A percentile compares a stretch with the other conserved stretches of the same genome.
phyloP scores from a whole-genome alignment of 352 stramenopile genomes.

The Phytophthora gonapodyides region DNA sequence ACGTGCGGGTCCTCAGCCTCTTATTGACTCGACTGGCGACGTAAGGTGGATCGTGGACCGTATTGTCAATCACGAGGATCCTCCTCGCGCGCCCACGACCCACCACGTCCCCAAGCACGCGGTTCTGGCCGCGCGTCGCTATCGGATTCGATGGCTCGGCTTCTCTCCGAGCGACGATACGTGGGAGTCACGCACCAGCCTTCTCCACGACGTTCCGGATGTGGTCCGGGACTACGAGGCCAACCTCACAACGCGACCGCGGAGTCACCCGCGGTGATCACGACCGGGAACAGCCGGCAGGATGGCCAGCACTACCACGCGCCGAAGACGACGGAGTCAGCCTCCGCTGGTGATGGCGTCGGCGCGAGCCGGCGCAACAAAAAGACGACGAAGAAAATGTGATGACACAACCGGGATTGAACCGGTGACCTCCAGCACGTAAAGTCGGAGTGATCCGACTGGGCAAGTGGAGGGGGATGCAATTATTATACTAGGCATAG shows the following conservation, averaged over 20 bases:
- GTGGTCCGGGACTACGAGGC: slow-evolving; percentile 2
- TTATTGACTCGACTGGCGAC: slow-evolving; percentile 12
- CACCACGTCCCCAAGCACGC: not conserved
- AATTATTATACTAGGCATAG: too few species aligned
- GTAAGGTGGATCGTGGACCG: slow-evolving; percentile 16
- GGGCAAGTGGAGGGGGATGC: too few species aligned
- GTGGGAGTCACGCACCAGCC: slow-evolving; percentile 2
- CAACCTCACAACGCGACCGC: not conserved
- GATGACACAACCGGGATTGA: too few species aligned
- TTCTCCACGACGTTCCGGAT: slow-evolving; percentile 14
- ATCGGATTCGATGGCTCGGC: slow-evolving; percentile 3
- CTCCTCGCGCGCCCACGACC: not conserved
- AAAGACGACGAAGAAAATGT: too few species aligned
- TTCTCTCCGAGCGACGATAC: slow-evolving; percentile 10
- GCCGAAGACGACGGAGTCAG: too few species aligned
- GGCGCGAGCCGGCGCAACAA: too few species aligned
- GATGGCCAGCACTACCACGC: too few species aligned
- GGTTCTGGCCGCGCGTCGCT: not conserved
- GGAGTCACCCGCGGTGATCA: too few species aligned
- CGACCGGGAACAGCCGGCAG: too few species aligned
- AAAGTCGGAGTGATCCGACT: too few species aligned
- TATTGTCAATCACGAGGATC: slow-evolving; percentile 16
- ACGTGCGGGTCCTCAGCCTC: not conserved
- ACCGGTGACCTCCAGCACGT: too few species aligned
- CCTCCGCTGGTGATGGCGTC: too few species aligned